These are phyloP conservation scores for Scytalidium lignicola DNA, from an alignment of 2,329 filamentous ascomycete genomes.

Conservation along the genomic window DNA sequence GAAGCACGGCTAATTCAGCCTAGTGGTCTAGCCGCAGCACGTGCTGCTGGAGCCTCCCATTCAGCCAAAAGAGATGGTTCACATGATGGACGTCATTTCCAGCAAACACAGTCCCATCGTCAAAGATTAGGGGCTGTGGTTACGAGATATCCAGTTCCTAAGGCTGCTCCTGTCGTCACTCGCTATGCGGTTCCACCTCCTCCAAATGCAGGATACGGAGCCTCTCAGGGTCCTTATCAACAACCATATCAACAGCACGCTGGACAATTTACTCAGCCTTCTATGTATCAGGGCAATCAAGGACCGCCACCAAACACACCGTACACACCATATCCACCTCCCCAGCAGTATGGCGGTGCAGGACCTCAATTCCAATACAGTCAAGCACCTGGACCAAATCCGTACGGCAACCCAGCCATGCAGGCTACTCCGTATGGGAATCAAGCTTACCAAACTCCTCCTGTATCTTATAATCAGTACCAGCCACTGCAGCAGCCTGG, in stretches of 20 bases:
- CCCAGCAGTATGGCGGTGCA: conserved; percentile 17
- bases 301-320: conserved; percentile 10
- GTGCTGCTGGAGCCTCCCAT: conserved; percentile 6
- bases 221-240: conserved; percentile 11
- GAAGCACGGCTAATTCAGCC: conserved; percentile 9
- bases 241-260: conserved; percentile 20
- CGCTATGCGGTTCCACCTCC: conserved; percentile 14
- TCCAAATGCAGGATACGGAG: conserved; percentile 12
- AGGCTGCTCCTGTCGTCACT: conserved; percentile 7
- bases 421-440: conserved; percentile 14
- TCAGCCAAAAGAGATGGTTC: background rate
- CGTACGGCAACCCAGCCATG: conserved; percentile 9
- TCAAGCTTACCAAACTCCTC: conserved; percentile 12
- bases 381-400: conserved; percentile 11
- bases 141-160: conserved; percentile 14
- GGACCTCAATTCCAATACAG: conserved; percentile 13
- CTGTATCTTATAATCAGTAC: conserved; percentile 9
- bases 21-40: conserved; percentile 9
- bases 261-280: conserved; percentile 12
- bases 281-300: conserved; percentile 6
- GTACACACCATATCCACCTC: conserved; percentile 15
- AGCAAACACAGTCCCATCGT: background rate
- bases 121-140: background rate
- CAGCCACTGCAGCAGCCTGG: conserved; percentile 8
- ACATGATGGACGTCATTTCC: background rate